Percentiles rank a stretch among this genome's conserved stretches.
Evolutionary conservation across 2,329 filamentous ascomycete species (phyloP).

Genomic region (Harringtonia lauricola): DNA sequence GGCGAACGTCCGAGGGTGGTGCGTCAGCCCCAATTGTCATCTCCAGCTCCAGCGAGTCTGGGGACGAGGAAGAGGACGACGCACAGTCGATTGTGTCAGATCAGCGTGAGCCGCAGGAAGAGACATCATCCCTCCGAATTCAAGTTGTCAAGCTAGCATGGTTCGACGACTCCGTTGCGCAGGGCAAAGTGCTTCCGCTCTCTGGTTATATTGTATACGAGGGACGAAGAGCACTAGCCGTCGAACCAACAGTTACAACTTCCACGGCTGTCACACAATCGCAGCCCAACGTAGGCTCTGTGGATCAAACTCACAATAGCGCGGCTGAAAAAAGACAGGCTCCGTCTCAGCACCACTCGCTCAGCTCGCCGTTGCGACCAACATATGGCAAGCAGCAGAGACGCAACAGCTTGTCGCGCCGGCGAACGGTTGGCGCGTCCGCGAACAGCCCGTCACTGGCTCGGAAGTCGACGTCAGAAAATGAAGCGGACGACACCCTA

Average conservation of each 20-base stretch:
- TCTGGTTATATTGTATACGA: constrained; percentile 43
- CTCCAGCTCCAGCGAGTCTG: constrained; percentile 14
- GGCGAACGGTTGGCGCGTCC: background rate
- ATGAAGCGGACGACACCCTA: constrained; percentile 46
- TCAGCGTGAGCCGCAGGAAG: too few species aligned
- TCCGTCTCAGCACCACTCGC: background rate
- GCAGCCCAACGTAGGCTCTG: constrained; percentile 14
- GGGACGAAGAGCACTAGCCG: constrained; percentile 24
- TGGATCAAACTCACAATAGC: too few species aligned
- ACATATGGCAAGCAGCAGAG: too few species aligned
- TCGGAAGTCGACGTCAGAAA: constrained; percentile 66
- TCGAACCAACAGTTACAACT: background rate
- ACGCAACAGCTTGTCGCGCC: background rate
- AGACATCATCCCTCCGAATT: too few species aligned
- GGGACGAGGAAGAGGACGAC: constrained; percentile 11
- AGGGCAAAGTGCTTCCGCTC: constrained; percentile 32
- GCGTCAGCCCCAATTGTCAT: constrained; percentile 3
- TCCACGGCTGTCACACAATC: background rate
- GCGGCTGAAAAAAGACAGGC: too few species aligned
- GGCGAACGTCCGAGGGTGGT: constrained; percentile 1
- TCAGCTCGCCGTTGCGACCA: background rate
- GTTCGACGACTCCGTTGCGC: constrained; percentile 41
- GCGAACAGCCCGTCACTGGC: constrained; percentile 29
- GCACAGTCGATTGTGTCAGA: too few species aligned
- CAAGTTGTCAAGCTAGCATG: constrained; percentile 40